Base-by-base conservation (phyloP, 2,329 filamentous ascomycete species). In the Trichoderma sp. region DNA sequence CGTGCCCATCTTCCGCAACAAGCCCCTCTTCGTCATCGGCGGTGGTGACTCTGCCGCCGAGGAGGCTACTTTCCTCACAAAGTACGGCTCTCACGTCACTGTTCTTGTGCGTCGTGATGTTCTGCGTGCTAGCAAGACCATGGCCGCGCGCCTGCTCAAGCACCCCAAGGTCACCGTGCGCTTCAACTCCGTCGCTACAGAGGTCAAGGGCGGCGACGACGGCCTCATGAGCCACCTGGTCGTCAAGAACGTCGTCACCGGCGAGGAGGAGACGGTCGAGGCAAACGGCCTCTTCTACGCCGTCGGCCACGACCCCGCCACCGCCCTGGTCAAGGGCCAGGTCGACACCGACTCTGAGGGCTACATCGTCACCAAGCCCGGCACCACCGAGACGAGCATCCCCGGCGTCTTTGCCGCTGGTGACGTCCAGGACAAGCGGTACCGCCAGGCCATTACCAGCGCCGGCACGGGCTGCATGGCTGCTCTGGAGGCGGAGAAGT, bases 391-490 rank as follows among this genome's bases (percentile, higher is more conserved):
- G 79, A 99, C 96, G 62, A 97, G 90, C 82, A 83, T 98, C 6
- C 90, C 94, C 80, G 96, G 96, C 81, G 94, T 99, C 23, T 99
- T 98, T 80, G 96, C 96, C 47, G 96, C 95, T 11, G 96, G 96
- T 74, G 96, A 99, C 80, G 97, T 99, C 11, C 96, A 99, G 86
- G 97, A 99, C 82, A 99, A 98, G 91, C 90, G 92, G 80, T 99
- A 99, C 83, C 90, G 96, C 81, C 96, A 99, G 85, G 96, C 96
- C 61, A 97, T 99, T 76, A 99, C 96, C 75, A 98, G 95, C 84
- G 96, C 96, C 77, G 95, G 94, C 73, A 94, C 95, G 73, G 96
- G 96, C 74, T 99, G 96, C 83, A 92, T 98, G 85, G 96, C 96
- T 68, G 96, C 95, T 12, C 88, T 99, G 69, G 96, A 99, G 80